Evolutionary conservation across 371 early-diverging fungal species (phyloP), one percentile per base, ranked within the genome.

Genomic region (Lichtheimia corymbifera): DNA sequence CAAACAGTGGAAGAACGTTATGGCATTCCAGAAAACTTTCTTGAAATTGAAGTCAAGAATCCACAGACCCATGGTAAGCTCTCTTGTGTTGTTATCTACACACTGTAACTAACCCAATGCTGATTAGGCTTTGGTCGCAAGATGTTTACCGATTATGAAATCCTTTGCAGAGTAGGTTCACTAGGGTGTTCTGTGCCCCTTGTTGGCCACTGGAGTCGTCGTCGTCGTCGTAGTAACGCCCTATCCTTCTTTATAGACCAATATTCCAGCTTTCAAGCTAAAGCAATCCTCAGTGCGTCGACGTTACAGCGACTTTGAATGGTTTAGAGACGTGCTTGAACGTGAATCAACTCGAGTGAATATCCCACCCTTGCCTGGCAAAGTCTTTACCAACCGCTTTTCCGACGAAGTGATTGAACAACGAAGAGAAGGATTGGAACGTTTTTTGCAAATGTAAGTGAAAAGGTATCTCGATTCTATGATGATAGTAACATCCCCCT

Each of bases 251-350:
- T 17, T 17, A n/a, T 79, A 93, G 93, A 97, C 97, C 45, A 98
- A 97, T 74, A 94, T 98, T 59, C 99, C 99, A 15, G 91, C 93
- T 20, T 98, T 97, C 86, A 97, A 97, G 76, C 65, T 92, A 60
- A 90, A 87, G 64, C 71, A 83, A 18, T 94, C 94, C 6, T 72
- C 81, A 20, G 97, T 97, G 27, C 88, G 97, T 35, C 82, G 99
- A 67, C 85, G 99, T 56, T 98, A 97, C 79, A 93, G 93, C 72
- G 99, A 98, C 67, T 98, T 97, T 73, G 99, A 97, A 74, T 97
- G 97, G 97, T 93, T 97, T 77, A 79, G 94, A 56, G 96, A 97
- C 72, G 91, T 90, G 24, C 80, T 98, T 61, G 96, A 96, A 74
- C 83, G 93, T 18, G 97, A 98, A 72, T 88, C 90, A 15, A 77